phyloP scores from a whole-genome alignment of 1,284 basidiomycete species.

The Leccinum fuscescens region DNA sequence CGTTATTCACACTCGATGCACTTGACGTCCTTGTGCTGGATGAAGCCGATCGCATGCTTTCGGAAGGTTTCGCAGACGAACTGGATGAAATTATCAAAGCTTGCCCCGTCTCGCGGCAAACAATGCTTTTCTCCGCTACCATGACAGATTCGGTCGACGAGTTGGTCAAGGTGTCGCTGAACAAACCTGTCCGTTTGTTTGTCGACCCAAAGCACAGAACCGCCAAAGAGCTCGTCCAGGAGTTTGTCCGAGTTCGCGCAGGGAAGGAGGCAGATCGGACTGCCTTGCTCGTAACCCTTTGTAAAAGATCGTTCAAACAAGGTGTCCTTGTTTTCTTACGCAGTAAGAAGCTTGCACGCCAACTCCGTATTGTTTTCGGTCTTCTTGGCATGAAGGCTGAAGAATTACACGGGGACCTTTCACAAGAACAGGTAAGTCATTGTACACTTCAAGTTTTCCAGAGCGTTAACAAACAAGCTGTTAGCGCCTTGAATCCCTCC shows the following conservation, averaged over 20 bases:
- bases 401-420: constrained; percentile 93
- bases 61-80: constrained; percentile 97
- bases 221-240: constrained; percentile 88
- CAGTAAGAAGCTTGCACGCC: constrained; percentile 95
- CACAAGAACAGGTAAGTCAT: constrained; percentile 83
- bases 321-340: constrained; percentile 92
- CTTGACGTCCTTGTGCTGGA: constrained; percentile 94
- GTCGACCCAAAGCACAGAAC: constrained; percentile 92
- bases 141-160: constrained; percentile 97
- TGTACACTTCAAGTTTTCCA: not conserved
- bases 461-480: constrained; percentile 6
- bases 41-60: constrained; percentile 97
- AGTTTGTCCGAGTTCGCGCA: constrained; percentile 88
- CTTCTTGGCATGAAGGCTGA: constrained; percentile 85
- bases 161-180: constrained; percentile 87
- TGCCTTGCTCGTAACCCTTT: constrained; percentile 80
- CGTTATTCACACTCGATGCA: constrained; percentile 89
- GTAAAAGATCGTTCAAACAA: constrained; percentile 83
- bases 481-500: constrained; percentile 83
- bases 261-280: constrained; percentile 80
- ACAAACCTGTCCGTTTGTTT: constrained; percentile 91
- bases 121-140: constrained; percentile 98
- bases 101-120: constrained; percentile 88
- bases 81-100: constrained; percentile 90
- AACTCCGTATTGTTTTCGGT: constrained; percentile 92